Base-by-base conservation (phyloP, 306 rosid genomes). In the Trichosanthes truncata region DNA sequence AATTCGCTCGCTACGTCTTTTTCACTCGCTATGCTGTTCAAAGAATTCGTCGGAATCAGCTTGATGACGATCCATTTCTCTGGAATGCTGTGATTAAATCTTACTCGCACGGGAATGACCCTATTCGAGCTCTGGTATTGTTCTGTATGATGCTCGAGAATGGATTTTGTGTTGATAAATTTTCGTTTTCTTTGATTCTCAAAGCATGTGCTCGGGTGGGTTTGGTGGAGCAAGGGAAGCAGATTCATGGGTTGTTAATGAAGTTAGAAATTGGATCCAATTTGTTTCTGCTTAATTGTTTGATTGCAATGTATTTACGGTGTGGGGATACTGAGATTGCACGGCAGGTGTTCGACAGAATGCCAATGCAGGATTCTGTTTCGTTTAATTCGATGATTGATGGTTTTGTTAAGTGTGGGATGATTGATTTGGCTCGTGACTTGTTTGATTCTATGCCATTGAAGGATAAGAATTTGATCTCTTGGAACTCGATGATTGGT, bases 11-110 rank as follows among this genome's bases (percentile, higher is more conserved):
- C 67, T 80, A 80, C 40, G 62, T 92, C 53, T 92, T 92, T 82
- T 89, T 92, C 81, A 79, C 85, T 73, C 85, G 79, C 61, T 87
- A 90, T n/a, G 90, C 88, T 63, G 63, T 79, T 81, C 77, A 46
- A 3, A 21, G 43, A 38, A 25, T 7, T 36, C 83, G 80, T 23
- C 63, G 11, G 14, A 36, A 83, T 3, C 81, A 68, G 59, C 78
- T 52, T 20, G 93, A 26, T 17, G 59, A 73, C 3, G 78, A 90
- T 83, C 93, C 97, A 80, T 92, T 90, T 88, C 91, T 90, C 46
- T 92, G 96, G 97, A 92, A 92, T 78, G 89, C 92, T 62, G 79
- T 92, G 14, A 78, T 89, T 31, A 87, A 91, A 88, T 90, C 93
- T 49, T 87, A 87, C 41, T 92, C 97, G 78, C 93, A 90, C 60